These are phyloP conservation scores for Tylopilus sp. DNA, from an alignment of 768 basidiomycete species.

Conservation along the genomic window DNA sequence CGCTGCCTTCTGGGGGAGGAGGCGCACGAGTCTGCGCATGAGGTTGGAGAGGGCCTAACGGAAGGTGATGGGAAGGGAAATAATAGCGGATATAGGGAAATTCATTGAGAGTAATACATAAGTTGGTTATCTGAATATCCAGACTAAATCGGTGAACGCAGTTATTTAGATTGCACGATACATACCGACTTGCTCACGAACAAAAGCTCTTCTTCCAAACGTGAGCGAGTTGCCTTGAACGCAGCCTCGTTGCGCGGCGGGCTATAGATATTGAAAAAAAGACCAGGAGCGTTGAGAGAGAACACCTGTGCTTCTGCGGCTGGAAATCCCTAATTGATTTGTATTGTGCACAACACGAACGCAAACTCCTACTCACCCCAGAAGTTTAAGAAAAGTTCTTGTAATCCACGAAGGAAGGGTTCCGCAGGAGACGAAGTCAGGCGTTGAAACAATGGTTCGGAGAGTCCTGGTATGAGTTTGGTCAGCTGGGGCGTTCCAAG, in stretches of 20 bases:
- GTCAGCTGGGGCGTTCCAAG: neutral
- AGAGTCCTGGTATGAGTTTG: conserved; percentile 49
- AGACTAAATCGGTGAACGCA: conserved; percentile 2
- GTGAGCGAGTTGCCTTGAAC: conserved; percentile 61
- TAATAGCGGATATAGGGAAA: conserved; percentile 94
- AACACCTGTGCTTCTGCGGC: conserved; percentile 87
- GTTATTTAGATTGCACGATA: neutral
- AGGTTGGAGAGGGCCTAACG: conserved; percentile 80
- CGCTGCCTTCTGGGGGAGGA: conserved; percentile 58
- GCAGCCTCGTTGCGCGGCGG: conserved; percentile 73
- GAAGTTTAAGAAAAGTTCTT: conserved; percentile 91
- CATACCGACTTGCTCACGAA: conserved; percentile 67
- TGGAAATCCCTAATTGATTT: conserved; percentile 31
- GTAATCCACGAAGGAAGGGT: conserved; percentile 68
- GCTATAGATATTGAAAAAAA: conserved; percentile 88
- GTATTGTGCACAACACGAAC: neutral
- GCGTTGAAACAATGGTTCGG: conserved; percentile 73
- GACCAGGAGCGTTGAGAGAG: conserved; percentile 68
- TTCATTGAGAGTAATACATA: conserved; percentile 88
- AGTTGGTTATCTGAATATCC: conserved; percentile 69
- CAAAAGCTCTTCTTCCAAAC: conserved; percentile 84
- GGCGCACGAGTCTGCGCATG: conserved; percentile 60
- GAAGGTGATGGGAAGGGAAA: conserved; percentile 74
- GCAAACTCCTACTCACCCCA: conserved; percentile 61
- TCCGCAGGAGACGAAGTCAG: conserved; percentile 75